Evolutionary conservation across 2,329 filamentous ascomycete species (phyloP).

Genomic region (Tolypocladium ophioglossoides): DNA sequence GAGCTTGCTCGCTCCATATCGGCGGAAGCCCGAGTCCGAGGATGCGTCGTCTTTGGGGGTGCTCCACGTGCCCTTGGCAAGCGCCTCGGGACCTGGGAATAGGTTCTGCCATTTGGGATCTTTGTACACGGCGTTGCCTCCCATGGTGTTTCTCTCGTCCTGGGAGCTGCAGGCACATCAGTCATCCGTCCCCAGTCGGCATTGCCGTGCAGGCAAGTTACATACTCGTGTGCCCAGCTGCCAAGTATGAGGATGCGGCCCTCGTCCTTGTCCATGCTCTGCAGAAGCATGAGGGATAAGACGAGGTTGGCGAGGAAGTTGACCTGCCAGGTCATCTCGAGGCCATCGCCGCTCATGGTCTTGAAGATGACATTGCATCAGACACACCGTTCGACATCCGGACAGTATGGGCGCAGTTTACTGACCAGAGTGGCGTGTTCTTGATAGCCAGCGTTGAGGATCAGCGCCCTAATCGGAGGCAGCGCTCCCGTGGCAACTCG

Average conservation of each 20-base stretch:
- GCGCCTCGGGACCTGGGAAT: slow-evolving; percentile 16
- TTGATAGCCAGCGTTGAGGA: slow-evolving; percentile 23
- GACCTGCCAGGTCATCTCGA: slow-evolving; percentile 21
- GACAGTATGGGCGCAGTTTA: neutral
- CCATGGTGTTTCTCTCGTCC: slow-evolving; percentile 14
- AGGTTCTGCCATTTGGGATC: slow-evolving; percentile 13
- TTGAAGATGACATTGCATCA: slow-evolving; percentile 1
- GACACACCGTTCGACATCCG: neutral
- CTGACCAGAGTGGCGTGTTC: slow-evolving; percentile 15
- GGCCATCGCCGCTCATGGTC: slow-evolving; percentile 18
- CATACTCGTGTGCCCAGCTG: slow-evolving; percentile 25
- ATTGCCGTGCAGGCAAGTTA: neutral
- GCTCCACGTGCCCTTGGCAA: slow-evolving; percentile 24
- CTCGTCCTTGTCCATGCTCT: slow-evolving; percentile 18
- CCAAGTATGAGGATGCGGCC: slow-evolving; percentile 19
- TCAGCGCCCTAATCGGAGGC: slow-evolving; percentile 26
- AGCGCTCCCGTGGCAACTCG: slow-evolving; percentile 19
- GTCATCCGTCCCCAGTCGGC: neutral
- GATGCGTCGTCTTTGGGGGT: slow-evolving; percentile 16
- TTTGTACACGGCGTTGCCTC: slow-evolving; percentile 10
- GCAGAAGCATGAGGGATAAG: slow-evolving; percentile 17
- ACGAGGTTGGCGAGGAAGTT: slow-evolving; percentile 22
- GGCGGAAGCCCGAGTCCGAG: slow-evolving; percentile 16
- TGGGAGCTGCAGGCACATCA: slow-evolving; percentile 10
- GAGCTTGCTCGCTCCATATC: slow-evolving; percentile 29